Percentiles rank a stretch among this genome's conserved stretches.
phyloP scores from a whole-genome alignment of 2,329 filamentous ascomycete genomes.

The Trichophyton mentagrophytes region DNA sequence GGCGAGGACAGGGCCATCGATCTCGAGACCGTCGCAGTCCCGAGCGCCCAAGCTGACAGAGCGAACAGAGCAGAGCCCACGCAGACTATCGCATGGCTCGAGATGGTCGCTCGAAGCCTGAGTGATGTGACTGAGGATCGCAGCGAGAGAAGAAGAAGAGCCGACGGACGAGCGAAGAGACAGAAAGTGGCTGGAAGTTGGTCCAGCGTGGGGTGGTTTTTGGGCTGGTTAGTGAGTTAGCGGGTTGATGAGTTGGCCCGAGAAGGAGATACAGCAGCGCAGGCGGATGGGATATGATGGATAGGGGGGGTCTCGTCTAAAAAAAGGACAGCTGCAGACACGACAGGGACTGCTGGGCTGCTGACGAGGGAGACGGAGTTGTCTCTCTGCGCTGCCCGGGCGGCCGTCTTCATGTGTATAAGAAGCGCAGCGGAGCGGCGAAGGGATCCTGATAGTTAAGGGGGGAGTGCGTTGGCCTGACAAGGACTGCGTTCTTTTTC shows the following conservation, averaged over 20 bases:
- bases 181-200: not conserved
- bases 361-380: not conserved
- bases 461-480: slow-evolving; percentile 4
- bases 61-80: slow-evolving; percentile 7
- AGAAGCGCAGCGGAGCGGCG: not conserved
- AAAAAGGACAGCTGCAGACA: not conserved
- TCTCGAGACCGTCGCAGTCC: slow-evolving; percentile 20
- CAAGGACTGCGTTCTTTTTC: slow-evolving; percentile 1
- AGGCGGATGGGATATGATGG: too few relatives aligned
- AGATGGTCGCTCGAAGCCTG: slow-evolving; percentile 7
- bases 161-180: not conserved
- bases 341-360: not conserved
- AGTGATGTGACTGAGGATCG: not conserved
- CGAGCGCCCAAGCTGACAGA: slow-evolving; percentile 27
- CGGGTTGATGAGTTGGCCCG: slow-evolving; percentile 5
- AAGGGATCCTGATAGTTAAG: not conserved
- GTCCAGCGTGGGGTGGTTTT: slow-evolving; percentile 4
- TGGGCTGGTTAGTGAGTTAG: not conserved
- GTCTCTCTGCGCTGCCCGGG: not conserved
- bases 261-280: not conserved
- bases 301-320: not conserved
- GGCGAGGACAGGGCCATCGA: slow-evolving; percentile 21
- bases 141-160: not conserved
- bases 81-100: slow-evolving; percentile 30
- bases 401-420: not conserved